A percentile compares a stretch with the other conserved stretches of the same genome.
phyloP scores from a whole-genome alignment of 371 early-diverging fungal species.

The Syncephalastrum contaminatum region DNA sequence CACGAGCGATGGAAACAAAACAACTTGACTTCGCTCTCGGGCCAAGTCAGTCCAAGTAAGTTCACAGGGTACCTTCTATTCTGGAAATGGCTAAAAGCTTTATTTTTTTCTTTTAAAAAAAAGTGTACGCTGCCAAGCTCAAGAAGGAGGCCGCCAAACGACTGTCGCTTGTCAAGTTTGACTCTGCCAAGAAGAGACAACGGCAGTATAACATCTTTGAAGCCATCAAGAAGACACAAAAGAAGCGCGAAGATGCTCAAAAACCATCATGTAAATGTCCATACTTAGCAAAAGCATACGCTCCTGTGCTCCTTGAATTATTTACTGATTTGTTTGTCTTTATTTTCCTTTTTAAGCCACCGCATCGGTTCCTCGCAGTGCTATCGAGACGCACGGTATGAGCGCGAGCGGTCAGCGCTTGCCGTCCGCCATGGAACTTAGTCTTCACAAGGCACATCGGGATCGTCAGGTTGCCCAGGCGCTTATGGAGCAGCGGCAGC shows the following conservation, averaged over 20 bases:
- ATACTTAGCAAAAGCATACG: too few species aligned
- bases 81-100: background rate
- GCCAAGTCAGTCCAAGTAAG: constrained; percentile 51
- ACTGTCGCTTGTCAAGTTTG: constrained; percentile 27
- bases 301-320: too few species aligned
- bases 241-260: constrained; percentile 46
- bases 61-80: background rate
- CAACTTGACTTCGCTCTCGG: constrained; percentile 38
- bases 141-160: constrained; percentile 33
- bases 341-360: constrained; percentile 9
- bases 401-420: constrained; percentile 50
- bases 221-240: constrained; percentile 50
- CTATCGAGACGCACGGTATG: constrained; percentile 47
- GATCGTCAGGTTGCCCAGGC: constrained; percentile 72
- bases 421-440: constrained; percentile 72
- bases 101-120: background rate
- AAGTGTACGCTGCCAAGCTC: constrained; percentile 25
- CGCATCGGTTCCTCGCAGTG: constrained; percentile 38
- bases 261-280: constrained; percentile 23
- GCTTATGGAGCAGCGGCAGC: constrained; percentile 66
- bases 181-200: constrained; percentile 40
- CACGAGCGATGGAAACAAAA: constrained; percentile 54
- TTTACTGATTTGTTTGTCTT: background rate
- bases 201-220: constrained; percentile 44
- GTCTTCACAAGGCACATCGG: constrained; percentile 67